These are phyloP conservation scores for Kalmanozyma brasiliensis DNA, from an alignment of 1,284 basidiomycete genomes.

Conservation along the genomic window DNA sequence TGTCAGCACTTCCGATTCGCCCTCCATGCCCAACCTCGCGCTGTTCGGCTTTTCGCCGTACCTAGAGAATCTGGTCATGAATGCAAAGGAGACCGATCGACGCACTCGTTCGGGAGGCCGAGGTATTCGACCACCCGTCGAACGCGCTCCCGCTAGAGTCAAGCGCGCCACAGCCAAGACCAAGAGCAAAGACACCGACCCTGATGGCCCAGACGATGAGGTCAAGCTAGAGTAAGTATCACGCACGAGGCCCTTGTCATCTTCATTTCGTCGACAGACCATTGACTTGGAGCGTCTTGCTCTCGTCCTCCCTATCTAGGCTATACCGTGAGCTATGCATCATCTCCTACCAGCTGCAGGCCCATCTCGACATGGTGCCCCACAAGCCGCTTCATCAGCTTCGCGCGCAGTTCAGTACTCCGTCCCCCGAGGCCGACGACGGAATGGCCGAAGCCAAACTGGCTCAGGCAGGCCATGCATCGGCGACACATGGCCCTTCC, in stretches of 20 bases:
- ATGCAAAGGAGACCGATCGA: conserved; percentile 38
- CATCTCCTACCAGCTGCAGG: conserved; percentile 47
- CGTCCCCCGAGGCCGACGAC: conserved; percentile 14
- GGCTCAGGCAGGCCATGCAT: background rate
- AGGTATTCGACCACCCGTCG: conserved; percentile 20
- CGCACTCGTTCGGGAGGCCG: conserved; percentile 34
- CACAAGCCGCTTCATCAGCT: conserved; percentile 33
- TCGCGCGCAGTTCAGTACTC: conserved; percentile 21
- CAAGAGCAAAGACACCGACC: conserved; percentile 27
- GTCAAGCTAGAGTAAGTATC: conserved; percentile 29
- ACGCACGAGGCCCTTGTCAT: background rate
- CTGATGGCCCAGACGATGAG: conserved; percentile 33
- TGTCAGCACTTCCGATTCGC: conserved; percentile 19
- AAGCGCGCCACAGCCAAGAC: conserved; percentile 27
- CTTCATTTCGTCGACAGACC: too few relatives aligned
- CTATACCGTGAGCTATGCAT: conserved; percentile 45
- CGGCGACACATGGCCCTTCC: conserved; percentile 1
- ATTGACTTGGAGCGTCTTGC: conserved; percentile 7
- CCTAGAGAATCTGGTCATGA: conserved; percentile 46
- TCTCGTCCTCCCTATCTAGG: background rate
- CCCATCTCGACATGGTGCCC: conserved; percentile 47
- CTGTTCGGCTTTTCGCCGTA: conserved; percentile 44
- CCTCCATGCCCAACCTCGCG: conserved; percentile 33
- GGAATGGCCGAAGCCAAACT: background rate
- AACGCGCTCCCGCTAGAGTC: conserved; percentile 18